These are phyloP conservation scores for Leccinum fallax DNA, from an alignment of 1,284 basidiomycete species.

Conservation along the genomic window DNA sequence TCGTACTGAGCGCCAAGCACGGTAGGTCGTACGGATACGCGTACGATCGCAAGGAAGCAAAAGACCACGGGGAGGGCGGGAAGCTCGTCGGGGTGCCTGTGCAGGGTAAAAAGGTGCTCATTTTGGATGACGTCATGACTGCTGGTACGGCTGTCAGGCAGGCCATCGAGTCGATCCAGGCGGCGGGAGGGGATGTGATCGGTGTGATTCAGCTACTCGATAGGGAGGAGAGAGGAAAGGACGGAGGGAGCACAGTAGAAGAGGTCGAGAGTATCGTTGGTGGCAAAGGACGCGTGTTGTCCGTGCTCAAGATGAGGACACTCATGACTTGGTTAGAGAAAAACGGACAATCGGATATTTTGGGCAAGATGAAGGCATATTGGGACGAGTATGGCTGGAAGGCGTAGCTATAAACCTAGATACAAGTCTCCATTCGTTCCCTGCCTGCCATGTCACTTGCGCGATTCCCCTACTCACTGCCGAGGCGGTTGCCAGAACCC, in stretches of 20 bases:
- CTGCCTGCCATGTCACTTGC: neutral
- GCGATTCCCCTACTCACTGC: conserved; percentile 19
- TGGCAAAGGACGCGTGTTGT: conserved; percentile 64
- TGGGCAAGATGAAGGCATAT: conserved; percentile 81
- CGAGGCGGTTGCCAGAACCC: conserved; percentile 47
- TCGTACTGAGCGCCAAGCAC: conserved; percentile 73
- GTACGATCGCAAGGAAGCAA: conserved; percentile 95
- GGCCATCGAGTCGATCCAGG: conserved; percentile 73
- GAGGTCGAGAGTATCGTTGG: conserved; percentile 82
- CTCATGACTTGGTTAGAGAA: conserved; percentile 83
- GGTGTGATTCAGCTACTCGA: conserved; percentile 94
- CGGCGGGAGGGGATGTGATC: conserved; percentile 76
- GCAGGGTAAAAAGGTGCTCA: conserved; percentile 78
- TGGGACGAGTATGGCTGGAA: conserved; percentile 79
- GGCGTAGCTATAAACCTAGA: conserved; percentile 20
- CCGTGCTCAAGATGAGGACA: conserved; percentile 85
- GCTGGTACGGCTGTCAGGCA: conserved; percentile 90
- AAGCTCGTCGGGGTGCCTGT: conserved; percentile 86
- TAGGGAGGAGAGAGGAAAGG: conserved; percentile 84
- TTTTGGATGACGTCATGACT: conserved; percentile 97
- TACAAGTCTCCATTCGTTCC: neutral
- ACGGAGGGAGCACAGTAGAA: conserved; percentile 73
- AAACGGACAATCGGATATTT: conserved; percentile 65
- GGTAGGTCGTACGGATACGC: conserved; percentile 77
- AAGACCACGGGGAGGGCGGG: conserved; percentile 98